Evolutionary conservation across 345 rosid species (phyloP), one percentile per base, ranked within the genome.

Genomic region (Hypericum perforatum): DNA sequence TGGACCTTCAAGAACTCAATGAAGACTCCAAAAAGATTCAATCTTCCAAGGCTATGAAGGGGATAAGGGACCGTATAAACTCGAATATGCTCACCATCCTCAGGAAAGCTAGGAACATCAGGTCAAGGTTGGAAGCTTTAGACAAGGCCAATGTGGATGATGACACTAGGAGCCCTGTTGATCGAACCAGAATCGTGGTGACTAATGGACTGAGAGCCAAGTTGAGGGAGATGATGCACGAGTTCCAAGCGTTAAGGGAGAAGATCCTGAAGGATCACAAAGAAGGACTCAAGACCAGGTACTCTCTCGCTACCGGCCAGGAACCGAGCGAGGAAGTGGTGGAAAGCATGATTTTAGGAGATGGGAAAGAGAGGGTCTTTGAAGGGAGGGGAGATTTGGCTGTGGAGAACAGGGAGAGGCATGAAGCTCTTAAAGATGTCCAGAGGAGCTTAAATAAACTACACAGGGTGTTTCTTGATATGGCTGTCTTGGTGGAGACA

Each of bases 381-480:
- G 67, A 67, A 49, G 69, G 64, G 49, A 71, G 63, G 40, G 50
- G 22, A 52, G 76, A 67, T 15, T 7, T 71, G 48, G 49, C 7
- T n/a, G 39, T 39, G 69, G 72, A 67, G 70, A 63, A 62, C 29
- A 45, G 7, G 29, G 66, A 55, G 40, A 64, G 65, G 49, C 65
- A 64, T 22, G 63, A 60, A 52, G 63, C 69, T 29, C 46, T 70
- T 59, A 60, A 56, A 62, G 69, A 70, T 50, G 42, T 70, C 7
- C 72, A 68, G 36, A 58, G 64, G 49, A 68, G 72, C 61, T 39
- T 68, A 53, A 62, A 60, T 48, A 53, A 62, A 63, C 43, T 68
- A 63, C 72, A 62, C 43, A 56, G 39, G n/a, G 49, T 68, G 43
- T 64, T 70, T n/a, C 69, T 64, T 46, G 66, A 70, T 16, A 70